Base-by-base conservation (phyloP, 768 basidiomycete genomes). In the Crassisporium funariophilum region DNA sequence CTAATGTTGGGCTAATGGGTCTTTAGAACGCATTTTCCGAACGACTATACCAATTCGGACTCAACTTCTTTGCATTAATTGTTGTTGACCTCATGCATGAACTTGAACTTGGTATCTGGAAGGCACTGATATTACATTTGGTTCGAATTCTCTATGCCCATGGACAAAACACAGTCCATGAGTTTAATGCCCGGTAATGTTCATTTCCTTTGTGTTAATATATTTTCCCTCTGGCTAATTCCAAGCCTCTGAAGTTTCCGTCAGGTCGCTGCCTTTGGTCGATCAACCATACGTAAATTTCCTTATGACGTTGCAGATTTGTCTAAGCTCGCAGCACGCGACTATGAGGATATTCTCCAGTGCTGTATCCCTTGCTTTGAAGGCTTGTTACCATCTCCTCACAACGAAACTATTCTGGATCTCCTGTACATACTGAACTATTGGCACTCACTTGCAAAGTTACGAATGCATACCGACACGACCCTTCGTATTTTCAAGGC, bases 341-440 rank as follows among this genome's bases (percentile, higher is more conserved):
- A 76, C 31, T 75, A 62, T 38, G 66, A 75, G 23, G 72, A 75
- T 37, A 46, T 74, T 0, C 48, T 74, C 0, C 72, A 68, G 64
- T 66, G 66, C 46, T 44, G 56, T 6, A 68, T 74, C 0, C 70
- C 72, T 1, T 56, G 47, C 0, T 61, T 74, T 12, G 64, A 71
- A 5, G 58, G 65, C 3, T 59, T 73, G 0, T 45, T 74, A 0
- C 64, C 60, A 0, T 34, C 54, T 5, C 44, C 44, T 0, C 56
- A 69, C 13, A 56, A 70, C 10, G 4, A 34, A 4, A 45, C 47
- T 69, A n/a, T n/a, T n/a, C n/a, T n/a, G n/a, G n/a, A n/a, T n/a
- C n/a, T n/a, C n/a, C n/a, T n/a, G n/a, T n/a, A 58, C 42, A n/a
- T 20, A 1, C 41, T 61, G 11, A 56, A 50, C 4, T 44, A 59